Base-by-base conservation (phyloP, 768 basidiomycete species). In the Leccinum pellstonianum region DNA sequence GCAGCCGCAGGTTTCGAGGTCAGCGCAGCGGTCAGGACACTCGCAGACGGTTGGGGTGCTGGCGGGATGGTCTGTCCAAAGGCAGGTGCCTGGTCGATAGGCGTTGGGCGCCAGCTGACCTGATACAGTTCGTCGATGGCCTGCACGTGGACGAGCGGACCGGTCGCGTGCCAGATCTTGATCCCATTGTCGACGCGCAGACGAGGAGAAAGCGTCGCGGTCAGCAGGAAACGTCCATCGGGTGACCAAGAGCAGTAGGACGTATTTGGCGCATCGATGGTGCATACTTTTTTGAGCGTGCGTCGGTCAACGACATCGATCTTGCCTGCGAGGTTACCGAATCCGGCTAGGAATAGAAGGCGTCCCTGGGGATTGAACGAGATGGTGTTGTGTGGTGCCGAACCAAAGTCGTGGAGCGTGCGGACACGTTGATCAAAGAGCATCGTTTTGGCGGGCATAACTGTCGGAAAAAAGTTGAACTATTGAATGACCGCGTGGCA, bases 151-250 rank as follows among this genome's bases (percentile, higher is more conserved):
- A 97, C 70, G n/a, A 99, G 83, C 1, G 86, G 81, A 9, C 97
- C 95, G 0, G 86, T 82, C 72, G 92, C 95, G 72, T 96, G 95
- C 91, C 90, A 98, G 61, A 99, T 81, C 77, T 95, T 97, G 74
- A 98, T 86, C 1, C 95, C 95, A 66, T 98, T 98, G 77, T 99
- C 97, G 60, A 99, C 97, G 41, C 97, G 86, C 52, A 98, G 77
- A 23, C 97, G 86, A 0, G 97, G 97, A 17, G 91, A 95, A n/a
- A 98, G 83, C 0, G 94, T 98, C 3, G 95, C 94, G 8, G 96
- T 98, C 65, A 99, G 80, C 25, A 25, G 25, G 79, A 88, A 95
- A 47, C 90, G 86, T 12, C 96, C 97, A 61, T 94, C 92, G 0
- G 94, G 90, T 14, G 91, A 93, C 95, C 96, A 99, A 70, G 94